Evolutionary conservation across 2,329 filamentous ascomycete species (phyloP).

Genomic region (Rachicladosporium sp.): DNA sequence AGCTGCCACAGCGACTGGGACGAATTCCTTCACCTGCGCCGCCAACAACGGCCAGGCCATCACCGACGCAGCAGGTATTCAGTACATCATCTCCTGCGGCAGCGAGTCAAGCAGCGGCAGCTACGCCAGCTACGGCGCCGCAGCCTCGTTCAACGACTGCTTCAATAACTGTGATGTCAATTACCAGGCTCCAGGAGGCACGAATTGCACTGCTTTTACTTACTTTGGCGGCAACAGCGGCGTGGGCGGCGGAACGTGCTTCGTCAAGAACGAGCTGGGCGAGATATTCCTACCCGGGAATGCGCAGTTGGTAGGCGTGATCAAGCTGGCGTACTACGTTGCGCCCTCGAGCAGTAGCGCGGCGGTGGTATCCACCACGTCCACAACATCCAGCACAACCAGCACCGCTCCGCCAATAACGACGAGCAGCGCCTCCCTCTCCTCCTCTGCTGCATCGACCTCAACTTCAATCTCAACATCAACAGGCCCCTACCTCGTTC

Average conservation of each 20-base stretch:
- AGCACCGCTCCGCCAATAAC: conserved; percentile 2
- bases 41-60: not conserved
- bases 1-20: no score
- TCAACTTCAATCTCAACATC: conserved; percentile 5
- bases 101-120: not conserved
- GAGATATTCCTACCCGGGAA: not conserved
- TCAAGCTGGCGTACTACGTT: conserved; percentile 1
- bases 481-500: conserved; percentile 13
- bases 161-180: conserved; percentile 12
- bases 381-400: conserved; percentile 3
- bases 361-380: not conserved
- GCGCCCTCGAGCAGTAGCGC: conserved; percentile 1
- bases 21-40: not conserved
- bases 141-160: conserved; percentile 11
- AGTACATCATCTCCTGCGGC: not conserved
- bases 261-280: conserved; percentile 9
- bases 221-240: conserved; percentile 13
- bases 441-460: conserved; percentile 2
- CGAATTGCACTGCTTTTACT: conserved; percentile 12
- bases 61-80: not conserved
- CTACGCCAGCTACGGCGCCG: not conserved
- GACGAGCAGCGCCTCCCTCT: conserved; percentile 2
- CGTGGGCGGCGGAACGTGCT: conserved; percentile 14
- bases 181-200: not conserved
- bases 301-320: conserved; percentile 1